phyloP scores from a whole-genome alignment of 345 rosid species.

The Rubroshorea leprosula region DNA sequence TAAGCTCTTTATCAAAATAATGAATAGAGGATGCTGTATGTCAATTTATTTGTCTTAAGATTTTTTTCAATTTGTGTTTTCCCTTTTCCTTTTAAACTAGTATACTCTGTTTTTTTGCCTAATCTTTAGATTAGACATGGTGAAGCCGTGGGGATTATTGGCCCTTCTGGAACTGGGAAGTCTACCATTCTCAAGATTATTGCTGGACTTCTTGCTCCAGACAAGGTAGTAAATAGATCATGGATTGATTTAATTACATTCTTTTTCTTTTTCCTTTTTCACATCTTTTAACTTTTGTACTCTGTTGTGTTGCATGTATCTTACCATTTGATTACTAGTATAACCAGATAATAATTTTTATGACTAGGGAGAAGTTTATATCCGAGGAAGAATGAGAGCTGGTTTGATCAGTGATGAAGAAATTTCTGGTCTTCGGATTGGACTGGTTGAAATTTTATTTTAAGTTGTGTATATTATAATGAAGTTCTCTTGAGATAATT shows the following conservation, averaged over 20 bases:
- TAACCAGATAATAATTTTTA: not conserved
- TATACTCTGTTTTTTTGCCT: not conserved
- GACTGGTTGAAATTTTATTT: slow-evolving; percentile 44
- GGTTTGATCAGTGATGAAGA: slow-evolving; percentile 83
- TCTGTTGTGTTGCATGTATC: too few relatives aligned
- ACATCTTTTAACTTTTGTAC: too few relatives aligned
- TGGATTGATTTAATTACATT: not conserved
- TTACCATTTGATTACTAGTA: too few relatives aligned
- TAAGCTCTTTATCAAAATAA: not conserved
- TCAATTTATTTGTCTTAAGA: not conserved
- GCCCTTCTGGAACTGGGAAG: slow-evolving; percentile 98
- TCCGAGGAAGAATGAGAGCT: slow-evolving; percentile 70
- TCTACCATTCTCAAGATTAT: slow-evolving; percentile 89
- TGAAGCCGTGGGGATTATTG: slow-evolving; percentile 97
- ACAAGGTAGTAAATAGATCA: slow-evolving; percentile 46
- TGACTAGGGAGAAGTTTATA: slow-evolving; percentile 79
- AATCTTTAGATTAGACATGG: slow-evolving; percentile 77
- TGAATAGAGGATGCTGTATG: not conserved
- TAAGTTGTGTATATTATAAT: not conserved
- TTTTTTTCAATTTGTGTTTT: not conserved
- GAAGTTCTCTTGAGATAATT: not conserved
- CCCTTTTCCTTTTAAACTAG: not conserved
- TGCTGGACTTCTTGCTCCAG: slow-evolving; percentile 98
- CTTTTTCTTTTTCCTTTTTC: not conserved
- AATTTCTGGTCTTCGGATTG: slow-evolving; percentile 88